Conservation (phyloP, 1,284 basidiomycete species). For the Apiotrichum sp. region DNA sequence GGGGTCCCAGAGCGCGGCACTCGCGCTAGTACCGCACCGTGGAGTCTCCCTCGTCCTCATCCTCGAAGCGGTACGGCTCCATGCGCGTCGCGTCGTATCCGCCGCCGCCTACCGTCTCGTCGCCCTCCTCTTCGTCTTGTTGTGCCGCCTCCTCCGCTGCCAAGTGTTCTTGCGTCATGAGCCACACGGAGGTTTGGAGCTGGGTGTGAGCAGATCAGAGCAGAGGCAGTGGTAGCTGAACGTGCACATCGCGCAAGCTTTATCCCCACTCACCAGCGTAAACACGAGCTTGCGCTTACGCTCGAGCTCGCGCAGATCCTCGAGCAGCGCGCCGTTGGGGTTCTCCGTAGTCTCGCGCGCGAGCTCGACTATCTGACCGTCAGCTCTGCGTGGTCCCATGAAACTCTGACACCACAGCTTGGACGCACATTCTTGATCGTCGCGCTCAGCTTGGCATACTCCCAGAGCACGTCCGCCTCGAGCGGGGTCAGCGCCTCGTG, state of each 20-base stretch:
- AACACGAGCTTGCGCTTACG: slow-evolving; percentile 91
- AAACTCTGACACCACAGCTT: not conserved
- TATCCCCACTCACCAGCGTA: slow-evolving; percentile 60
- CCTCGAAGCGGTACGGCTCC: not conserved
- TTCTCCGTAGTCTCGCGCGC: slow-evolving; percentile 51
- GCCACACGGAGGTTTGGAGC: slow-evolving; percentile 95
- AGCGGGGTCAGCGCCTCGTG: slow-evolving; percentile 58
- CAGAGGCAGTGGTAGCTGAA: not conserved
- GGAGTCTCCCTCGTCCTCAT: not conserved
- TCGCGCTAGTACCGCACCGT: not conserved
- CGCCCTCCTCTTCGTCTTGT: not conserved
- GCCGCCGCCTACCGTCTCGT: not conserved
- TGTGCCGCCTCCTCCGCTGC: not conserved
- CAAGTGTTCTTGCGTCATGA: slow-evolving; percentile 63
- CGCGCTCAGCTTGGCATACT: slow-evolving; percentile 67
- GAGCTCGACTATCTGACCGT: slow-evolving; percentile 42
- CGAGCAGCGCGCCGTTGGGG: slow-evolving; percentile 69
- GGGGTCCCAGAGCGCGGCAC: too few relatives aligned
- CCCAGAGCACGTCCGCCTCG: slow-evolving; percentile 68
- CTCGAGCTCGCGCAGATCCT: slow-evolving; percentile 73
- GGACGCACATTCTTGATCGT: slow-evolving; percentile 61
- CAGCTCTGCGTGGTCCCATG: not conserved
- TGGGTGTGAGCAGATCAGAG: slow-evolving; percentile 37
- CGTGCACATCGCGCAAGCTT: too few relatives aligned
- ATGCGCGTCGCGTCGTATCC: not conserved